A percentile compares a stretch with the other conserved stretches of the same genome.
phyloP scores from a whole-genome alignment of 1,139 yeast species.

The Sugiyamaella neomexicana region DNA sequence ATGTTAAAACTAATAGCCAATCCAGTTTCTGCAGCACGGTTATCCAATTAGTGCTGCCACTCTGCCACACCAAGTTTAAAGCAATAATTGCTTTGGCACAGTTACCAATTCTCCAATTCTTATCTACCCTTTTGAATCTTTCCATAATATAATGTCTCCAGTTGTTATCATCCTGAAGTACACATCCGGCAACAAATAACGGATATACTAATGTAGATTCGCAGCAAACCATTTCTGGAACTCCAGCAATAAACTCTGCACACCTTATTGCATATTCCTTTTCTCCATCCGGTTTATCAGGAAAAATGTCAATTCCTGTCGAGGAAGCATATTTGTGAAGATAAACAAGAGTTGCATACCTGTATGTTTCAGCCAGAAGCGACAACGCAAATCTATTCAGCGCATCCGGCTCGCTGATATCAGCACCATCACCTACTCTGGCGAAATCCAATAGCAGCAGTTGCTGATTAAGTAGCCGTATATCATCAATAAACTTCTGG shows the following conservation, averaged over 20 bases:
- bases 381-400: conserved; percentile 1
- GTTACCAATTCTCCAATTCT: conserved; percentile 19
- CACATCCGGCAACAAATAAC: conserved; percentile 19
- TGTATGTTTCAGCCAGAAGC: conserved; percentile 15
- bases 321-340: conserved; percentile 3
- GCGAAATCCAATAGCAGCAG: conserved; percentile 1
- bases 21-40: conserved; percentile 10
- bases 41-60: conserved; percentile 13
- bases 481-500: conserved; percentile 10
- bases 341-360: conserved; percentile 13
- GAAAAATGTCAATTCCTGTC: background rate
- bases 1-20: conserved; percentile 16
- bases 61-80: conserved; percentile 14
- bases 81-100: conserved; percentile 16
- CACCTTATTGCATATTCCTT: conserved; percentile 2
- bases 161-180: conserved; percentile 1
- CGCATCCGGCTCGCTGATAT: background rate
- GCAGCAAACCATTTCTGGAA: conserved; percentile 17
- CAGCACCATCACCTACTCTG: background rate
- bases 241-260: conserved; percentile 2
- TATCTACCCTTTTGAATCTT: conserved; percentile 14
- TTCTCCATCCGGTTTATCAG: background rate
- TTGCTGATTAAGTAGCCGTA: conserved; percentile 1
- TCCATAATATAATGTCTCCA: conserved; percentile 10
- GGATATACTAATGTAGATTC: conserved; percentile 19